Evolutionary conservation across 2,329 filamentous ascomycete genomes (phyloP), one percentile per base, ranked within the genome.

Genomic region (Hypoxylon sp.): DNA sequence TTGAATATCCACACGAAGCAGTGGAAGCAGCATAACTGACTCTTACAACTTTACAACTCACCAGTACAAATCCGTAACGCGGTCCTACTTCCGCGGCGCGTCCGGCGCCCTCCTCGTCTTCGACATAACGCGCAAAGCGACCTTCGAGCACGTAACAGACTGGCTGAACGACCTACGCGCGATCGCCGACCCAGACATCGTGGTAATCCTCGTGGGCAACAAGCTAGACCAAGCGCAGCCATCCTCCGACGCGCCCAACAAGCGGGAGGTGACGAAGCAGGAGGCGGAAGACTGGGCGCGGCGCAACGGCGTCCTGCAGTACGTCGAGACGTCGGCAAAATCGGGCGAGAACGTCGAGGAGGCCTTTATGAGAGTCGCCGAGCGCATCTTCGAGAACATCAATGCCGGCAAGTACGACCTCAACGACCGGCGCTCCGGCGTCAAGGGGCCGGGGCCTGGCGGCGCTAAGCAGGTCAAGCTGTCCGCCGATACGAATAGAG

Each of bases 271-370:
- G 26, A 93, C 91, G 0, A 85, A 84, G 58, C 86, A 92, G 73
- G 95, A 98, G 82, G 96, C 96, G 2, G 90, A 95, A 77, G 92
- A 92, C 66, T 99, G 96, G 96, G 97, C 94, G 68, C 86, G 86
- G 67, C 83, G 86, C 73, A 98, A 98, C 80, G 92, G 92, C 65
- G 91, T 98, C 26, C 88, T 97, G 77, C 90, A 94, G 78, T 98
- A 98, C 79, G 94, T 98, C 70, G 96, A 99, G 84, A 99, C 96
- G 42, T 94, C 91, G 73, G 96, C 96, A 54, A 99, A 98, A 85
- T 97, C 91, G 69, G 96, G 96, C 58, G 94, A 97, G 78, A 94
- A 94, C 55, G 96, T 99, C 37, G 96, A 99, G 80, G 88, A 90
- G 73, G 96, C 96, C 1, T 99, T 99, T 77, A 87, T 97, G 78